Evolutionary conservation across 768 basidiomycete genomes (phyloP), one percentile per base, ranked within the genome.

Genomic region (Ramaria rubella): DNA sequence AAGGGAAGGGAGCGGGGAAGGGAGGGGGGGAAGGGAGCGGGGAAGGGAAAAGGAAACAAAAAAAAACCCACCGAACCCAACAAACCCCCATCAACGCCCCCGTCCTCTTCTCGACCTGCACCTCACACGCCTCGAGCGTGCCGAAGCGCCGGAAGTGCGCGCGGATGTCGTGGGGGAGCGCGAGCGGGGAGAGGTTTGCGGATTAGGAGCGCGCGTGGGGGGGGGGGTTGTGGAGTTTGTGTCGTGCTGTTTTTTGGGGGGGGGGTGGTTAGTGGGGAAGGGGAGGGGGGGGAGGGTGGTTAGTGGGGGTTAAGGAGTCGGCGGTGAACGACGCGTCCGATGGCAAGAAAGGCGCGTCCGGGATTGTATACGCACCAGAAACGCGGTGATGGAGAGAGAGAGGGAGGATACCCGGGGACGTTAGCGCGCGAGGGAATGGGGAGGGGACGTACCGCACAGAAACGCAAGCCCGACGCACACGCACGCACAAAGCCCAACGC

Each of bases 31-130:
- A n/a, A n/a, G n/a, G n/a, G n/a, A n/a, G n/a, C n/a, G n/a, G 36
- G 36, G 36, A 38, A n/a, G 24, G 27, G 46, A 49, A 8, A 33
- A 40, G 6, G 23, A n/a, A 30, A 64, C 59, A 38, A 31, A 54
- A 40, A 42, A 55, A 68, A 21, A 31, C 55, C n/a, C 26, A 97
- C 60, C 79, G 81, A 60, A 97, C 78, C 65, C 81, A 82, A 40
- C 91, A 81, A 40, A 97, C 80, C 2, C 94, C 94, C 1, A 96
- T 78, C 1, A 86, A 81, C 49, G 81, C 85, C 3, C 93, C 94
- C n/a, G 83, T 90, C 50, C 78, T 76, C 56, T 79, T 77, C 70
- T 95, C 88, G 58, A 87, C 81, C 63, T 92, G 87, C 11, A 84
- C 78, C 57, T 94, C 90, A 57, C 90, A 83, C 3, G 82, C 77